Base-by-base conservation (phyloP, 768 basidiomycete genomes). In the Boletus sensibilis region DNA sequence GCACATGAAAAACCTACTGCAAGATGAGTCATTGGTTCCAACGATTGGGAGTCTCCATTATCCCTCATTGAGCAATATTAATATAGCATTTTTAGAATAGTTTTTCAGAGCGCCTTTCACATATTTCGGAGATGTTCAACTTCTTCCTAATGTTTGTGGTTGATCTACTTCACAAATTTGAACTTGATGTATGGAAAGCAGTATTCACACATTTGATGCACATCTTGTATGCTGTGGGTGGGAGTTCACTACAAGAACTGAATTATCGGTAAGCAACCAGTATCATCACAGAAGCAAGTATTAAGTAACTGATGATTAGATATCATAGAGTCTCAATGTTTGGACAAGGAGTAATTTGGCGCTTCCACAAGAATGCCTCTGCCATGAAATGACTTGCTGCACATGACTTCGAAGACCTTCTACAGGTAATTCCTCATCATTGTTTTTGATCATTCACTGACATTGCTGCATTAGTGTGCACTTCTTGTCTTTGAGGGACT, bases 401-500 rank as follows among this genome's bases (percentile, higher is more conserved):
- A 0, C 59, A 66, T 10, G 74, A 79, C 39, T 78, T 68, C 46
- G 72, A 79, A 33, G 76, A 79, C 45, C 54, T 78, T 2, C 51
- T 77, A 0, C 76, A 76, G 64, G 63, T 62, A 49, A 33, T 11
- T 5, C 16, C 11, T 1, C 2, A 33, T 1, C 1, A 4, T 33
- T 12, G 31, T 33, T 33, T 10, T 1, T 33, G 1, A 33, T 33
- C 31, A 33, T 33, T 33, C 11, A 33, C 31, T 33, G 11, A 33
- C 31, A 33, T 1, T 33, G 4, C 31, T 10, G 31, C 31, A n/a
- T 10, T 33, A 65, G 59, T 66, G 64, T 35, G 39, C 42, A 0
- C 46, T 67, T 0, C 60, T 61, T 0, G 38, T 47, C 1, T 60
- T 65, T 4, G 52, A 65, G 1, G 56, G 53, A 1, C 52, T 66